A percentile compares a stretch with the other conserved stretches of the same genome.
Conservation (phyloP, 2,329 filamentous ascomycete genomes). For the Fusarium nygamai region DNA sequence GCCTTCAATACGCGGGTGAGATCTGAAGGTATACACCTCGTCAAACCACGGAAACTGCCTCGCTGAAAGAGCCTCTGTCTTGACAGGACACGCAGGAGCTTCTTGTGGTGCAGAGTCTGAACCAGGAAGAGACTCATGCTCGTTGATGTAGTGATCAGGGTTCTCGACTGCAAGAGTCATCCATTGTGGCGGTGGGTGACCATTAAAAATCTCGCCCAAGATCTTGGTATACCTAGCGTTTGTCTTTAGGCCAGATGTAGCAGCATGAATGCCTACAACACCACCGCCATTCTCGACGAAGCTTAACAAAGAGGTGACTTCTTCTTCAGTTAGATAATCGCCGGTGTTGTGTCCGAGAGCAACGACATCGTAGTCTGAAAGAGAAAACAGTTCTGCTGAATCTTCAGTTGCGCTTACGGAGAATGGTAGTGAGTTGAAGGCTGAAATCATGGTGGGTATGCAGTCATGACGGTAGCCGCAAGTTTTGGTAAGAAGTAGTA, state of each 20-base stretch:
- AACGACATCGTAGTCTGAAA: slow-evolving; percentile 2
- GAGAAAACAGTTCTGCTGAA: not conserved
- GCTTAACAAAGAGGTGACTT: not conserved
- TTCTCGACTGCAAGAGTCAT: not conserved
- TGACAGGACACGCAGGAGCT: not conserved
- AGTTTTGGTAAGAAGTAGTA: slow-evolving; percentile 22
- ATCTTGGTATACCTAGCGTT: slow-evolving; percentile 4
- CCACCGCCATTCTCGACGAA: slow-evolving; percentile 17
- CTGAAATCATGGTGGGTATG: slow-evolving; percentile 8
- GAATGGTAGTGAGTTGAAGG: slow-evolving; percentile 6
- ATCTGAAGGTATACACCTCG: slow-evolving; percentile 24
- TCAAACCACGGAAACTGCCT: slow-evolving; percentile 5
- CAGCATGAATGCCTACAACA: slow-evolving; percentile 27
- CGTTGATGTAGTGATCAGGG: not conserved
- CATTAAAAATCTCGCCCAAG: slow-evolving; percentile 12
- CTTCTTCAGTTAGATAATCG: not conserved
- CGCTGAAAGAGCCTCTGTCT: fast-evolving
- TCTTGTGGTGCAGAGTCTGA: not conserved
- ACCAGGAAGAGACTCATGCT: not conserved
- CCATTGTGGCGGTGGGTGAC: slow-evolving; percentile 21
- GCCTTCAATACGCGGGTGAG: not conserved
- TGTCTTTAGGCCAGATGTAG: not conserved
- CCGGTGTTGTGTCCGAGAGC: slow-evolving; percentile 20
- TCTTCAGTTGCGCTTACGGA: slow-evolving; percentile 9
- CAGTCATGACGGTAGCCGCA: slow-evolving; percentile 21